Conservation (phyloP, 495 filamentous ascomycete genomes). For the Aspergillus cavernicola region DNA sequence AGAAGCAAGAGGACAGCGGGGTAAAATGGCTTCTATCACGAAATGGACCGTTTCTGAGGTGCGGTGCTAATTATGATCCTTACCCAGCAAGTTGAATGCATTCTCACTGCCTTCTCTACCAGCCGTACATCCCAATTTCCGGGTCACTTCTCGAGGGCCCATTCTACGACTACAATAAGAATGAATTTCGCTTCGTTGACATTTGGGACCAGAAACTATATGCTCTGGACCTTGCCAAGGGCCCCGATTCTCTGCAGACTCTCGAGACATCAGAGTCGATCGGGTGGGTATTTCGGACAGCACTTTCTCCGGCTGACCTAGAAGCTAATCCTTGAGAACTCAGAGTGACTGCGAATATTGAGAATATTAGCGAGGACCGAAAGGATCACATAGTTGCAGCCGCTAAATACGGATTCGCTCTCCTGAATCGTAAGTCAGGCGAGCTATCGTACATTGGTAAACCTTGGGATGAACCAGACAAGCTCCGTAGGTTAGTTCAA, state of each 20-base stretch:
- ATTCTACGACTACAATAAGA: conserved; percentile 63
- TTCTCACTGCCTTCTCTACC: conserved; percentile 10
- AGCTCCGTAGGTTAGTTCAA: conserved; percentile 42
- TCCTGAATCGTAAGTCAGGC: conserved; percentile 65
- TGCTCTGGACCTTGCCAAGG: conserved; percentile 62
- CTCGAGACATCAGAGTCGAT: conserved; percentile 63
- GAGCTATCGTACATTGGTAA: conserved; percentile 58
- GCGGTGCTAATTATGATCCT: conserved; percentile 8
- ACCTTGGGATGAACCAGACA: conserved; percentile 50
- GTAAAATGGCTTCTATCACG: conserved; percentile 32
- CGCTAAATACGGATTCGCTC: conserved; percentile 76
- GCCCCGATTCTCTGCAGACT: conserved; percentile 59
- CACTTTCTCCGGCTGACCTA: not conserved
- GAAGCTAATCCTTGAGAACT: conserved; percentile 12
- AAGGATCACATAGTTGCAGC: conserved; percentile 66
- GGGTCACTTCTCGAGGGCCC: conserved; percentile 82
- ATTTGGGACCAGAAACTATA: conserved; percentile 78
- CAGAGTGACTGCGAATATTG: conserved; percentile 77
- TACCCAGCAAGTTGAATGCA: not conserved
- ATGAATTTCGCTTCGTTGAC: conserved; percentile 84
- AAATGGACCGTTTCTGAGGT: conserved; percentile 46
- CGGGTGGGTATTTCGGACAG: conserved; percentile 40
- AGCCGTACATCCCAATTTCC: conserved; percentile 73
- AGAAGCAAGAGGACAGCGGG: not conserved
- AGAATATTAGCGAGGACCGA: conserved; percentile 55